Evolutionary conservation across 1,284 basidiomycete species (phyloP), one percentile per base, ranked within the genome.

Genomic region (Abortiporus biennis): DNA sequence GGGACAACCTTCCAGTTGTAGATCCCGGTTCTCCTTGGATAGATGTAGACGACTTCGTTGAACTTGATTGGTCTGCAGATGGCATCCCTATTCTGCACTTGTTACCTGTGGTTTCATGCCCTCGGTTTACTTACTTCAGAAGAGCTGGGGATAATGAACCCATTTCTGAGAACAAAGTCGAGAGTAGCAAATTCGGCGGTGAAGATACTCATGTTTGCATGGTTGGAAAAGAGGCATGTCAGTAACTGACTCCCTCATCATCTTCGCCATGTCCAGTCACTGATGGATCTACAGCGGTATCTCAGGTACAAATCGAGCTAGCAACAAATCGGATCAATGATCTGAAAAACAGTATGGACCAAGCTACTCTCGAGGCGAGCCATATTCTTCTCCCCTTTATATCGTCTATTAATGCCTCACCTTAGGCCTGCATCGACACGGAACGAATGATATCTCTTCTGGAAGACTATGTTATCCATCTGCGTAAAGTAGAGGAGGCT

Each of bases 171-270:
- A 64, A 63, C 34, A 61, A 66, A 15, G 56, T 64, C 23, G 62
- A 73, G 53, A 59, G 62, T 47, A 85, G 72, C 61, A 96, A 95
- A 62, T 99, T 99, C 57, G 94, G 94, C 0, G 69, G 78, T 39
- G 94, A 99, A 61, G 65, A 78, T 44, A 85, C 88, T 1, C 95
- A 99, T 59, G 73, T 76, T 3, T 99, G 95, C 62, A 72, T 91
- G 42, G 74, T 94, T 30, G 86, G 87, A 2, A 76, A 78, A 48
- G 77, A 85, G 56, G 70, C 75, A 19, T 80, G 90, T 91, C 53
- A 53, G 80, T 66, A 15, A 12, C n/a, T n/a, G n/a, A n/a, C n/a
- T 8, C 12, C 4, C 23, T 36, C 5, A 16, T 21, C 11, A 6
- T 30, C 40, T 33, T 19, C n/a, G 19, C 13, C 44, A 46, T 49